phyloP scores from a whole-genome alignment of 106 monocot genomes.

The Dendrobium nobile region DNA sequence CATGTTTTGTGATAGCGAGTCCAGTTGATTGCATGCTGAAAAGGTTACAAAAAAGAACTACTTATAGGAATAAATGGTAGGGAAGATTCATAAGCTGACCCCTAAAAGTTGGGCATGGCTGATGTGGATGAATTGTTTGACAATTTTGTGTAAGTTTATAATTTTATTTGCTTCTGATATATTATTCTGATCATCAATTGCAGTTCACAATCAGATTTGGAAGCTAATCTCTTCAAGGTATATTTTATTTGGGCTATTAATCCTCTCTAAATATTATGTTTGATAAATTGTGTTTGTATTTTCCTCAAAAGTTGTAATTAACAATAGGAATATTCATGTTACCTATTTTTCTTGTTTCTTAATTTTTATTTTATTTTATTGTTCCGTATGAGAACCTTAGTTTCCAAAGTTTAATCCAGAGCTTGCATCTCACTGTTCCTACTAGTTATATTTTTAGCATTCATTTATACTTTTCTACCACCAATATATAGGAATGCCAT shows the following conservation, averaged over 20 bases:
- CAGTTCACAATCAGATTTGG: constrained; percentile 97
- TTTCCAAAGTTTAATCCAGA: not conserved
- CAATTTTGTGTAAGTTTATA: not conserved
- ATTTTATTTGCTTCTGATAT: constrained; percentile 2
- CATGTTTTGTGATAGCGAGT: not conserved
- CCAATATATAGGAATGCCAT: not conserved
- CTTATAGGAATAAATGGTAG: not conserved
- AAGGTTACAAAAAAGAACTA: not conserved
- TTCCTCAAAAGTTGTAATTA: not conserved
- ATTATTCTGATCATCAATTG: constrained; percentile 15
- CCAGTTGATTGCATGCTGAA: not conserved
- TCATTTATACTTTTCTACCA: not conserved
- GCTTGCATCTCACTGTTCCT: not conserved
- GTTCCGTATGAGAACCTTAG: not conserved
- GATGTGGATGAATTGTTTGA: not conserved
- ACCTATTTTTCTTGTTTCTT: not conserved
- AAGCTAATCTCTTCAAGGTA: constrained; percentile 98
- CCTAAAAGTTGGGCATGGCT: not conserved
- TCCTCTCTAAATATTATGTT: not conserved
- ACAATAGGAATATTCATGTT: not conserved
- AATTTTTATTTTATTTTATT: not conserved
- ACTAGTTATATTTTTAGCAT: not conserved
- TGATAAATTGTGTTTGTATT: not conserved
- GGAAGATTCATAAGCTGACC: not conserved
- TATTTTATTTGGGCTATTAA: constrained; percentile 11